Evolutionary conservation across 192 early-diverging fungal genomes (phyloP), one percentile per base, ranked within the genome.

Genomic region (Backusella morwellensis): DNA sequence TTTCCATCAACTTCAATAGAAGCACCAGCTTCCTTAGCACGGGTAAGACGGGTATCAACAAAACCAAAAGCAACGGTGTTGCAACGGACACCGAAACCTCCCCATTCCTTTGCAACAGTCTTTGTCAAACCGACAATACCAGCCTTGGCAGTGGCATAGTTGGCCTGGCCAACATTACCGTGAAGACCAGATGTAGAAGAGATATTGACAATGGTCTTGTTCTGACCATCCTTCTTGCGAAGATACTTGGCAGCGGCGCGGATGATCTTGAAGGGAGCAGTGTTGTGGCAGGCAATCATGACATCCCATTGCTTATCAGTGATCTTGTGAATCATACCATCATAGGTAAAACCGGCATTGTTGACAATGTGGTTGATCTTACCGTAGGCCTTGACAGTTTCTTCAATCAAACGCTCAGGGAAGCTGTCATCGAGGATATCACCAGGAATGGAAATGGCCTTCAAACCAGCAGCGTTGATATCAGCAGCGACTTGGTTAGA

Each of bases 321-420:
- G 67, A 94, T 94, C 77, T 95, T 89, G 83, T 88, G 88, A 77
- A 98, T 92, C 75, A 95, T 95, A 83, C 93, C 96, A 88, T 99
- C 97, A 71, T 94, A 93, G 72, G 97, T 90, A 81, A 96, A 98
- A 74, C 97, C 97, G 19, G 97, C 97, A 73, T 99, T 99, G 92
- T 99, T 99, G 83, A 99, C 89, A 38, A 99, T 86, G 74, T 97
- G 84, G 75, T 94, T 92, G 84, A 94, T 82, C 70, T 91, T 90
- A 47, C 92, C 92, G 83, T 92, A 94, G 47, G 88, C 89, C 78
- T 84, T 82, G 75, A 91, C 80, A 34, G 90, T 86, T 11, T 80
- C 87, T 40, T 88, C 80, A 41, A 91, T 80, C n/a, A 91, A 81
- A 38, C 74, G 75, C 9, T 89, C 89, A 29, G 90, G 86, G 84